These are phyloP conservation scores for Sporothrix dimorphospora DNA, from an alignment of 2,329 filamentous ascomycete genomes.

Conservation along the genomic window DNA sequence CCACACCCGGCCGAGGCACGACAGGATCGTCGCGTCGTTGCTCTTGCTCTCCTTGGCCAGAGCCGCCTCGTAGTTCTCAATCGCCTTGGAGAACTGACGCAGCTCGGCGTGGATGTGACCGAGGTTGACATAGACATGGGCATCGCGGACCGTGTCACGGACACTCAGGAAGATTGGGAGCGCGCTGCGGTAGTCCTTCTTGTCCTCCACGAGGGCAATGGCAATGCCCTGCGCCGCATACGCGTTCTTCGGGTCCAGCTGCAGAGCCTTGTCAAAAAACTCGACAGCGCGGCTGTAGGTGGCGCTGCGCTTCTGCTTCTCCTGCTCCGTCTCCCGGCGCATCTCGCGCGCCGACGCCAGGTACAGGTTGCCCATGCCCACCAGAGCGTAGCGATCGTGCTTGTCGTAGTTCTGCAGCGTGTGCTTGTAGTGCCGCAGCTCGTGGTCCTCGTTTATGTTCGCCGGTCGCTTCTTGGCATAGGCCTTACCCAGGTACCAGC, in stretches of 20 bases:
- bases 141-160: constrained; percentile 84
- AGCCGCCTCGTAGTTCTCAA: constrained; percentile 91
- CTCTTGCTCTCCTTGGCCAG: constrained; percentile 74
- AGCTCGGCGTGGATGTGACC: constrained; percentile 92
- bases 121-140: constrained; percentile 87
- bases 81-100: constrained; percentile 85
- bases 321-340: constrained; percentile 84
- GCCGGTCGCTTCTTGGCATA: constrained; percentile 77
- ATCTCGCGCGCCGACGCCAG: constrained; percentile 89
- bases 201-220: constrained; percentile 92
- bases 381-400: constrained; percentile 94
- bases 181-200: constrained; percentile 81
- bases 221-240: constrained; percentile 95
- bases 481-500: constrained; percentile 88
- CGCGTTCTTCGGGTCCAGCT: constrained; percentile 92
- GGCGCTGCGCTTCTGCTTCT: constrained; percentile 86
- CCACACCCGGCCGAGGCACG: constrained; percentile 87
- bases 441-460: constrained; percentile 85
- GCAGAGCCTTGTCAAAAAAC: constrained; percentile 96
- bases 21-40: constrained; percentile 76
- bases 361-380: constrained; percentile 95
- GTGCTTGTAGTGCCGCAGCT: constrained; percentile 94
- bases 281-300: constrained; percentile 92
- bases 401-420: constrained; percentile 94
- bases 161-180: constrained; percentile 89